Percentiles rank a stretch among this genome's conserved stretches.
Conservation (phyloP, 192 early-diverging fungal species). For the Chytriomyces sp. region DNA sequence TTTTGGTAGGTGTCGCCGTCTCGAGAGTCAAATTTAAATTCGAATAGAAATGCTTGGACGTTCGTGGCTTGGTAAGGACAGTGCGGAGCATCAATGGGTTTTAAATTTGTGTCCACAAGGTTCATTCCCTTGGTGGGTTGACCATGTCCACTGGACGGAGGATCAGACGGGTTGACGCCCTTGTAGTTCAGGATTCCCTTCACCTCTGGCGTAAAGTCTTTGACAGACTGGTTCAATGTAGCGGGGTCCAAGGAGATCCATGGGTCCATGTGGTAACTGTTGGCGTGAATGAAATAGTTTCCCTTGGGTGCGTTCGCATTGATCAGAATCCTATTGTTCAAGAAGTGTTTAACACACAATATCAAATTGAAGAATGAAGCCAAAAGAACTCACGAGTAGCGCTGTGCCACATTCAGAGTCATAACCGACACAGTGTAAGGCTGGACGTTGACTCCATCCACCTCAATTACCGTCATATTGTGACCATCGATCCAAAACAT, state of each 20-base stretch:
- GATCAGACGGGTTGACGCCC: not conserved
- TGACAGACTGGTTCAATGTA: not conserved
- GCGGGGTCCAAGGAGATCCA: not conserved
- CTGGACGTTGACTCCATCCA: conserved; percentile 68
- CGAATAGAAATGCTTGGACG: not conserved
- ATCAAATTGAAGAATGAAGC: too few relatives aligned
- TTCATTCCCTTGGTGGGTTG: not conserved
- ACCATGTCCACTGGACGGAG: conserved; percentile 38
- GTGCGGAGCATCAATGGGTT: not conserved
- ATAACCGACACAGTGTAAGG: too few relatives aligned
- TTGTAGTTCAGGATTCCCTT: conserved; percentile 13
- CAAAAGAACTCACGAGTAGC: not conserved
- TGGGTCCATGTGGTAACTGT: conserved; percentile 25
- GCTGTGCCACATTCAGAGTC: not conserved
- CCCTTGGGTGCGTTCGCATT: not conserved
- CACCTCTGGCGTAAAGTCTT: conserved; percentile 3
- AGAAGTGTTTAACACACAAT: too few relatives aligned
- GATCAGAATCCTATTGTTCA: not conserved
- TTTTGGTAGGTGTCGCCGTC: not conserved
- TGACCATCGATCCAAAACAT: conserved; percentile 77
- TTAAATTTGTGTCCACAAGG: not conserved
- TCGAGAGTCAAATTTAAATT: not conserved
- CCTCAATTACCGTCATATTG: conserved; percentile 73
- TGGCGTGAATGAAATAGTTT: conserved; percentile 13
- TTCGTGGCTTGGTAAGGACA: too few relatives aligned